These are phyloP conservation scores for Septoria petroselini DNA, from an alignment of 2,329 filamentous ascomycete species.

Conservation along the genomic window DNA sequence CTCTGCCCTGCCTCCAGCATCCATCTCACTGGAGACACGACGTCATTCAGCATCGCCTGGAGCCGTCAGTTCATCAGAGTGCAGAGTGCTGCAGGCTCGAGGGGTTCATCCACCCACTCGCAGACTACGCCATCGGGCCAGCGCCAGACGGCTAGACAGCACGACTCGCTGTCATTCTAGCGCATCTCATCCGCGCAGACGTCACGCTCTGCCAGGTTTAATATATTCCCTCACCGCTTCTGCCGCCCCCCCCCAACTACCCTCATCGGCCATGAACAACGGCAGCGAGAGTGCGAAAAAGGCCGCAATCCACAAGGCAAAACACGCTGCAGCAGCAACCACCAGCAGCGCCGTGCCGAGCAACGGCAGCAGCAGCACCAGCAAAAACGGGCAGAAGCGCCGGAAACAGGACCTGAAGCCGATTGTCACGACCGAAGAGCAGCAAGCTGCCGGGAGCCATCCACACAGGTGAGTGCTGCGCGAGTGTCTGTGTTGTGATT, in stretches of 20 bases:
- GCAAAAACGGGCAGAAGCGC: constrained; percentile 63
- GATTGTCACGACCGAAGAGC: constrained; percentile 67
- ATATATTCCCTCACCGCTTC: constrained; percentile 19
- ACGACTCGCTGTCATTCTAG: constrained; percentile 16
- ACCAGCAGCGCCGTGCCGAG: constrained; percentile 46
- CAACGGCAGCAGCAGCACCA: constrained; percentile 31
- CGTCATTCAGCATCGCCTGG: constrained; percentile 9
- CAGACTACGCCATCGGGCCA: constrained; percentile 3
- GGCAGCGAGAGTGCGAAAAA: constrained; percentile 40
- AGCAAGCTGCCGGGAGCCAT: constrained; percentile 25
- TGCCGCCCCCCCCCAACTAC: constrained; percentile 2
- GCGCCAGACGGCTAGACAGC: constrained; percentile 13
- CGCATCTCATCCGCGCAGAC: constrained; percentile 10
- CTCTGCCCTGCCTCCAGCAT: not conserved
- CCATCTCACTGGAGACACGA: constrained; percentile 3
- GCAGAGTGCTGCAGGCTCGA: no score
- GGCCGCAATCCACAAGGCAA: constrained; percentile 63
- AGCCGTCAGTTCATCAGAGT: not conserved
- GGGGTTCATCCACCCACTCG: not conserved
- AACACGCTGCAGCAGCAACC: constrained; percentile 63
- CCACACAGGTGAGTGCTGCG: constrained; percentile 16
- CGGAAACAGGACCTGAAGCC: constrained; percentile 70
- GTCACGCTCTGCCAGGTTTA: constrained; percentile 8
- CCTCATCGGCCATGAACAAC: constrained; percentile 26
- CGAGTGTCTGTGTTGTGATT: constrained; percentile 1